Conservation (phyloP, 495 filamentous ascomycete genomes). For the Hyphodiscus hymeniophilus region DNA sequence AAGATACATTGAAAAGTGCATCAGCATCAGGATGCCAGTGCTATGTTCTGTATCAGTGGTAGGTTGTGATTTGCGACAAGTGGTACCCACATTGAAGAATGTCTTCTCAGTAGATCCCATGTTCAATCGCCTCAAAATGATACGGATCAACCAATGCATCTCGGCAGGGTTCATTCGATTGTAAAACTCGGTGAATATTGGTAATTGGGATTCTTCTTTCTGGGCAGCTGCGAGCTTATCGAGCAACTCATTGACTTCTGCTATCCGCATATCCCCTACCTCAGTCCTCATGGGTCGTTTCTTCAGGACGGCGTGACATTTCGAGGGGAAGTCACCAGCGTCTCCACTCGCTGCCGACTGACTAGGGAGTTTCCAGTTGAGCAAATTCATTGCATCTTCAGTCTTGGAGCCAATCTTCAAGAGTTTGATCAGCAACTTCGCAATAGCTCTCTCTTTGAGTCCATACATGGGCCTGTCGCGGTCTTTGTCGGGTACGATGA, state of each 20-base stretch:
- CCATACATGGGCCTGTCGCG: constrained; percentile 90
- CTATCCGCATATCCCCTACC: constrained; percentile 72
- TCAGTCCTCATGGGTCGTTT: constrained; percentile 73
- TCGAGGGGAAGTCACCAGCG: constrained; percentile 85
- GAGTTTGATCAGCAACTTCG: constrained; percentile 76
- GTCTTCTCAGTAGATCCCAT: constrained; percentile 95
- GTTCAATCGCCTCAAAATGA: constrained; percentile 94
- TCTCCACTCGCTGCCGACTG: constrained; percentile 49
- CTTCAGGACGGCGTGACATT: constrained; percentile 76
- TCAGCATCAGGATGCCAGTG: constrained; percentile 94
- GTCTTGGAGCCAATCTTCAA: constrained; percentile 91
- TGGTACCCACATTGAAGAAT: constrained; percentile 50
- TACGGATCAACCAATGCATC: constrained; percentile 87
- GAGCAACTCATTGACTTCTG: constrained; percentile 80
- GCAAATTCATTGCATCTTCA: constrained; percentile 73
- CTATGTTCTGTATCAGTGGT: constrained; percentile 5
- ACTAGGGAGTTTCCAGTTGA: constrained; percentile 92
- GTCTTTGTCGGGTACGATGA: constrained; percentile 93
- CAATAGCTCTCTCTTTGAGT: constrained; percentile 87
- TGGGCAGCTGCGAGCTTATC: constrained; percentile 67
- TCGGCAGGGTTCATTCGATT: constrained; percentile 88
- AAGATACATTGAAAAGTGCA: constrained; percentile 82
- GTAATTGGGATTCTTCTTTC: constrained; percentile 74
- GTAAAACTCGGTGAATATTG: constrained; percentile 78
- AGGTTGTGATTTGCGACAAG: not conserved